Evolutionary conservation across 2,329 filamentous ascomycete species (phyloP), one percentile per base, ranked within the genome.

Genomic region (Penicillium oxalicum): DNA sequence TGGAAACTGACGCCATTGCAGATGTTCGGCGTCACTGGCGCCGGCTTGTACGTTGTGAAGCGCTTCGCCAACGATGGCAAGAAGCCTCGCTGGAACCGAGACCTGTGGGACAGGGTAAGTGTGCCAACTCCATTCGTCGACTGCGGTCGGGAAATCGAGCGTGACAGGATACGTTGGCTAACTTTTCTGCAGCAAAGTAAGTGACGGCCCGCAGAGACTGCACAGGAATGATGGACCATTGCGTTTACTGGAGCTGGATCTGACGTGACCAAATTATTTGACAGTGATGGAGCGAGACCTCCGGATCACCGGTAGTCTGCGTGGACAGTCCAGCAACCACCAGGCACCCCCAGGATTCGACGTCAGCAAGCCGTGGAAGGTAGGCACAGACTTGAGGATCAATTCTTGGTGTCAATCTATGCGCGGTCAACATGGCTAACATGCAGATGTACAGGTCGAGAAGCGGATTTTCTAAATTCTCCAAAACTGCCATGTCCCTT

Each of bases 211-310:
- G 29, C 29, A 11, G 29, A 32, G 11, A 11, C 29, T 32, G 11
- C 8, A 5, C 7, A 11, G 29, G 11, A 32, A 32, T 0, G 29
- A 11, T 7, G 4, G 11, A 47, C 42, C 29, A 47, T 32, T 25
- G 27, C 33, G 45, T 51, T 36, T 18, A 33, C 51, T n/a, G 36
- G 4, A 25, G 29, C n/a, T 4, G 25, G 5, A 1, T 5, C n/a
- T 7, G n/a, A 18, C 29, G 28, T 25, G 9, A 9, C 26, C 27
- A 40, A 40, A 6, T 25, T 55, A 65, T 52, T 43, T 41, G 44
- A 52, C 65, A 85, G 82, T 85, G 82, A 82, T 84, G 80, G 79
- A 84, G 60, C 75, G 82, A 67, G 82, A 85, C 65, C 70, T 76
- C 61, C 71, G 82, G 54, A 72, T 85, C 59, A 85, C 82, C 36